Percentiles rank a stretch among this genome's conserved stretches.
Evolutionary conservation across 2,329 filamentous ascomycete species (phyloP).

Genomic region (Geosmithia putterillii): DNA sequence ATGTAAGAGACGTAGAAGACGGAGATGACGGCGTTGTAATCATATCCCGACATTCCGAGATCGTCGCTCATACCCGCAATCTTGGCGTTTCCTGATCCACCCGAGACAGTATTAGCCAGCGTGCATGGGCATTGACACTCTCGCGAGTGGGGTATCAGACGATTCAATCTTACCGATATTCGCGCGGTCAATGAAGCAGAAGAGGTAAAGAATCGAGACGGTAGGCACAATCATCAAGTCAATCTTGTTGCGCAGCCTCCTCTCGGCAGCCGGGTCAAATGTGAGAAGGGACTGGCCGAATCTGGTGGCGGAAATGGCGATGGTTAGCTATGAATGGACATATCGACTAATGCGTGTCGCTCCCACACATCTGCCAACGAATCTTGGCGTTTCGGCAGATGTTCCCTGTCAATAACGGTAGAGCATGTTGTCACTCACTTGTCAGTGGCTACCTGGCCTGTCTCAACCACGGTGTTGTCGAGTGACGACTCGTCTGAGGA

Average conservation of each 20-base stretch:
- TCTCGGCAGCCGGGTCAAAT: slow-evolving; percentile 44
- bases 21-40: slow-evolving; percentile 58
- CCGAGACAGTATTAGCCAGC: background rate
- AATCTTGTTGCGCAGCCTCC: slow-evolving; percentile 46
- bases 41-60: slow-evolving; percentile 44
- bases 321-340: background rate
- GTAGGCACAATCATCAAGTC: slow-evolving; percentile 53
- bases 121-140: background rate
- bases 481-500: background rate
- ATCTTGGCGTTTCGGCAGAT: too few species aligned
- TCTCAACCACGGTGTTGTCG: slow-evolving; percentile 1
- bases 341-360: too few species aligned
- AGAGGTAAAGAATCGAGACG: slow-evolving; percentile 45
- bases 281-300: slow-evolving; percentile 35
- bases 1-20: slow-evolving; percentile 66
- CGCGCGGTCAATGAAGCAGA: slow-evolving; percentile 48
- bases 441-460: slow-evolving; percentile 4
- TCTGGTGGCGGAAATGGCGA: slow-evolving; percentile 11
- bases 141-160: background rate
- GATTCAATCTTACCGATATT: slow-evolving; percentile 43
- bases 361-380: too few species aligned
- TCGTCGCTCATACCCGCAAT: slow-evolving; percentile 54
- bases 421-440: slow-evolving; percentile 2
- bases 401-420: too few species aligned
- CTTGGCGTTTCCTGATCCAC: slow-evolving; percentile 47